Evolutionary conservation across 106 monocot genomes (phyloP).

Genomic region (Dioscorea dumetorum): DNA sequence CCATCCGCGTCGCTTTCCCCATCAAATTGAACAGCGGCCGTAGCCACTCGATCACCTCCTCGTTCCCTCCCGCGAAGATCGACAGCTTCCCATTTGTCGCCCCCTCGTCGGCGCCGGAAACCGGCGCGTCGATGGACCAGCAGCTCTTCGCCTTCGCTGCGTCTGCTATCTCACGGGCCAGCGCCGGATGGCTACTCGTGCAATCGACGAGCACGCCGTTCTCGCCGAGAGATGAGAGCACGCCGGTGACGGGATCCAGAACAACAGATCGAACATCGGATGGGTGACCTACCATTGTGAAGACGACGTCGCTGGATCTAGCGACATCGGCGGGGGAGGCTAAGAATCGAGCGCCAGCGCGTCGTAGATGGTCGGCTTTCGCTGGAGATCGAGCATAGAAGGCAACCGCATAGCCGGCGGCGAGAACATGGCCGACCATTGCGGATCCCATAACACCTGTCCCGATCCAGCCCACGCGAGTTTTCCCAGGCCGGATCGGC

Average conservation of each 20-base stretch:
- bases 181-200: conserved; percentile 20
- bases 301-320: conserved; percentile 26
- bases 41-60: conserved; percentile 28
- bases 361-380: conserved; percentile 21
- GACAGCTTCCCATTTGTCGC: conserved; percentile 41
- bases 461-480: conserved; percentile 21
- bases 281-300: conserved; percentile 43
- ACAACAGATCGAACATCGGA: conserved; percentile 33
- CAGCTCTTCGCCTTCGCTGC: conserved; percentile 17
- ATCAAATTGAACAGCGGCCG: conserved; percentile 25
- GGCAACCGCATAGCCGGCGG: conserved; percentile 39
- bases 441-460: conserved; percentile 38
- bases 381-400: conserved; percentile 37
- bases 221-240: conserved; percentile 4
- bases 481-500: conserved; percentile 18
- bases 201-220: conserved; percentile 12
- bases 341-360: conserved; percentile 27
- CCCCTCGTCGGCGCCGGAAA: conserved; percentile 51
- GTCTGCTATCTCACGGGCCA: conserved; percentile 7
- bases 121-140: conserved; percentile 45
- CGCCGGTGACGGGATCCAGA: conserved; percentile 18
- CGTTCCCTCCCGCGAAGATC: conserved; percentile 41
- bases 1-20: conserved; percentile 26
- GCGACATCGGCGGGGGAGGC: conserved; percentile 32
- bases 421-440: conserved; percentile 33